Conservation (phyloP, 2,329 filamentous ascomycete species). For the Allantophomopsis lycopodina region DNA sequence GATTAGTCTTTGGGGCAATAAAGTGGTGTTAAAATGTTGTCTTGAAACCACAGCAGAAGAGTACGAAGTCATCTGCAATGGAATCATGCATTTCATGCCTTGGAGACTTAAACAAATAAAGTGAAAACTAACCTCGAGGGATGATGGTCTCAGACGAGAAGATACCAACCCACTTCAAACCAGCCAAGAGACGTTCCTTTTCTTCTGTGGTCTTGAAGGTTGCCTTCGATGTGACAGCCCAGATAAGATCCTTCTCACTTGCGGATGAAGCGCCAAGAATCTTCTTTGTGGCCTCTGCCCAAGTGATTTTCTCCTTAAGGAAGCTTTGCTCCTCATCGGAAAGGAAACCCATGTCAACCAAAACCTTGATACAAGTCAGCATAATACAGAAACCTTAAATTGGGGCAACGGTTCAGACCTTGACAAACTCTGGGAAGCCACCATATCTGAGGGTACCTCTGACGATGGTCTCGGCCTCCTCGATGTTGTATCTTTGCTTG, state of each 20-base stretch:
- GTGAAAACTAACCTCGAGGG: constrained; percentile 34
- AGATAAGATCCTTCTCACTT: constrained; percentile 54
- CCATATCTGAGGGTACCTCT: constrained; percentile 75
- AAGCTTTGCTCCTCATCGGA: constrained; percentile 51
- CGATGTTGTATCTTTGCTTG: constrained; percentile 81
- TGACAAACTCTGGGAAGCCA: constrained; percentile 85
- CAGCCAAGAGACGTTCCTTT: constrained; percentile 54
- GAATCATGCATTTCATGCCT: no score
- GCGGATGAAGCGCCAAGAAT: constrained; percentile 57
- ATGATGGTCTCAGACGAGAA: constrained; percentile 57
- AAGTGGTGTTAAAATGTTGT: no score
- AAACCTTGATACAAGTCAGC: constrained; percentile 11
- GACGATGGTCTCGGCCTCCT: constrained; percentile 79
- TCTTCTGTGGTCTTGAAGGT: constrained; percentile 56
- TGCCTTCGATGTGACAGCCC: constrained; percentile 63
- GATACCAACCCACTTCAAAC: constrained; percentile 55
- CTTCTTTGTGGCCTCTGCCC: constrained; percentile 75
- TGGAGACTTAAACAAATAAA: no score
- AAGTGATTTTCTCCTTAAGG: constrained; percentile 55
- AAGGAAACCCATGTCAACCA: constrained; percentile 86
- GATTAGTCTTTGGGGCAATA: no score
- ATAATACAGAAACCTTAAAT: no score
- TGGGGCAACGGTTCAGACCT: constrained; percentile 25
- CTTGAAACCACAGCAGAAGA: no score
- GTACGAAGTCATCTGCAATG: no score